phyloP scores from a whole-genome alignment of 305 asterid species.

The Fraxinus dipetala region DNA sequence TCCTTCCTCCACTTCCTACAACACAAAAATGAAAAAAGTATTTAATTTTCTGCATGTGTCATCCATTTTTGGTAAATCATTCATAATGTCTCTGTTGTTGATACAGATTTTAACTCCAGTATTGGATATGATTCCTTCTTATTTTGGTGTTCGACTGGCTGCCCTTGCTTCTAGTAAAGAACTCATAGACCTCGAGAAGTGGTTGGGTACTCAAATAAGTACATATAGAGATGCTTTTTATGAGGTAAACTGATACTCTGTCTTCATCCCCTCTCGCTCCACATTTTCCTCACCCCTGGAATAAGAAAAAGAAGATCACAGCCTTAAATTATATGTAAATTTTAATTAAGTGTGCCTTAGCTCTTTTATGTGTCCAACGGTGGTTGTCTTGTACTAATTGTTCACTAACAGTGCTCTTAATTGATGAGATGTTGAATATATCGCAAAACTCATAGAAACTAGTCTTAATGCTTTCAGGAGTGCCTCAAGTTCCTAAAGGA shows the following conservation, averaged over 20 bases:
- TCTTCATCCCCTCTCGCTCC: background rate
- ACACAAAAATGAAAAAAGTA: background rate
- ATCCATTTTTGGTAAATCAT: slow-evolving; percentile 8
- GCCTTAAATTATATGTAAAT: background rate
- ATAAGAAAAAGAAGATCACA: background rate
- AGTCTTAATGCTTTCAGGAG: slow-evolving; percentile 55
- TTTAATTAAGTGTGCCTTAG: background rate
- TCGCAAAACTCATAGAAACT: slow-evolving; percentile 5
- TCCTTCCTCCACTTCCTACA: background rate
- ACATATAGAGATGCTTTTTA: slow-evolving; percentile 64
- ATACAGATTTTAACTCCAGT: slow-evolving; percentile 69
- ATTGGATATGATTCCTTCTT: slow-evolving; percentile 73
- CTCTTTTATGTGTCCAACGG: slow-evolving; percentile 1
- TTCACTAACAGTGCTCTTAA: background rate
- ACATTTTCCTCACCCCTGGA: background rate
- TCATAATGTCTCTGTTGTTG: background rate
- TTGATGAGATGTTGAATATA: background rate
- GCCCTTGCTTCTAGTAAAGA: slow-evolving; percentile 84
- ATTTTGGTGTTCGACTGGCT: slow-evolving; percentile 77
- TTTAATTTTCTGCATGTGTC: background rate
- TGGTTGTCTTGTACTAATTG: background rate
- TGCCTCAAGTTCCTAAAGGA: slow-evolving; percentile 84
- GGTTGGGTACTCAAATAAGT: slow-evolving; percentile 63
- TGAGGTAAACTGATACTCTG: slow-evolving; percentile 48
- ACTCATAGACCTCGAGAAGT: slow-evolving; percentile 74